phyloP scores from a whole-genome alignment of 768 basidiomycete genomes.

The Galerina marginata region DNA sequence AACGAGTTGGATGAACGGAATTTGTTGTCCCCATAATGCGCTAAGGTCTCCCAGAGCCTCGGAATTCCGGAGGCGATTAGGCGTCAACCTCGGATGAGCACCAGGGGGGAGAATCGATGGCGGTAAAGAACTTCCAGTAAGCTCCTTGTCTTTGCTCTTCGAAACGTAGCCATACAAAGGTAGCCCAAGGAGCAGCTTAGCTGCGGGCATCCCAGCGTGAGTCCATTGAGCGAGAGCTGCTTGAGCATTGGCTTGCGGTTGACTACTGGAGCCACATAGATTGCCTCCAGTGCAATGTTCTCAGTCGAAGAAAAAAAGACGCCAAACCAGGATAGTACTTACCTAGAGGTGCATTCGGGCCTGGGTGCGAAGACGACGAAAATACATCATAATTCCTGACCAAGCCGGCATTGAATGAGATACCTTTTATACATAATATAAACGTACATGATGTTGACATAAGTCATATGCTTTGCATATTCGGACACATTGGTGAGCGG shows the following conservation, averaged over 20 bases:
- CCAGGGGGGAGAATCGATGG: slow-evolving; percentile 21
- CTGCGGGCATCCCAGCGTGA: slow-evolving; percentile 67
- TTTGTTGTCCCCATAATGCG: slow-evolving; percentile 55
- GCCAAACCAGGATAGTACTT: background rate
- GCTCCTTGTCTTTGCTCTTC: slow-evolving; percentile 41
- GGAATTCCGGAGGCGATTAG: slow-evolving; percentile 3
- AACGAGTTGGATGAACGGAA: slow-evolving; percentile 54
- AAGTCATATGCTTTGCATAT: slow-evolving; percentile 67
- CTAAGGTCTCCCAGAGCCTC: slow-evolving; percentile 46
- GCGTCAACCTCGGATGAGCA: slow-evolving; percentile 32
- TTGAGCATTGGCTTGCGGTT: slow-evolving; percentile 67
- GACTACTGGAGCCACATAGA: slow-evolving; percentile 63
- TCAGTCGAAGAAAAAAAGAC: background rate
- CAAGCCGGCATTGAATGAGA: slow-evolving; percentile 24
- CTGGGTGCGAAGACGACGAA: slow-evolving; percentile 64
- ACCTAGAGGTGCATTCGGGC: slow-evolving; percentile 77
- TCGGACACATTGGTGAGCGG: slow-evolving; percentile 69
- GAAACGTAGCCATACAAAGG: slow-evolving; percentile 74
- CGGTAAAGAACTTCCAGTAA: slow-evolving; percentile 32
- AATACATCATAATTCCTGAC: slow-evolving; percentile 78
- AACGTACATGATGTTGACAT: slow-evolving; percentile 67
- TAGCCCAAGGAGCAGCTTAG: slow-evolving; percentile 71
- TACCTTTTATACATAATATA: background rate
- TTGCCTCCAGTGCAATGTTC: slow-evolving; percentile 37
- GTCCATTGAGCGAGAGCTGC: slow-evolving; percentile 71